Conservation (phyloP, 2,329 filamentous ascomycete species). For the Diaporthe caulivora region DNA sequence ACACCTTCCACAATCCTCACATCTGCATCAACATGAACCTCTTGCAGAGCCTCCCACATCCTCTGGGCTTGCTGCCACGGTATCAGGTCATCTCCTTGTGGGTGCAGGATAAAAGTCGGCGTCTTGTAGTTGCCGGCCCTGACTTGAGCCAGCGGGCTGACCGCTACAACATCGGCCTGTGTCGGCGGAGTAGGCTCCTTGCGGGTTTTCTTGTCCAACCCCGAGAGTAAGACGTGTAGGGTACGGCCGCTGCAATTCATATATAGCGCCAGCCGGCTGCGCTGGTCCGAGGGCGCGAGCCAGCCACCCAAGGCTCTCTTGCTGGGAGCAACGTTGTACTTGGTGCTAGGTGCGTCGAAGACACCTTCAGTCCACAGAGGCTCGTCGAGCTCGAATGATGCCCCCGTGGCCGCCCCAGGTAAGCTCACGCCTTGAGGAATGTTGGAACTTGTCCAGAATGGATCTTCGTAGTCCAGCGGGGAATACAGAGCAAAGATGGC, state of each 20-base stretch:
- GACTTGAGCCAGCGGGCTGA: slow-evolving; percentile 50
- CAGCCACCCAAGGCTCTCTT: slow-evolving; percentile 22
- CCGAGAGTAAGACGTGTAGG: slow-evolving; percentile 45
- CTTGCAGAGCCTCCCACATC: slow-evolving; percentile 41
- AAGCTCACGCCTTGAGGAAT: neutral
- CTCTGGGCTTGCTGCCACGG: slow-evolving; percentile 47
- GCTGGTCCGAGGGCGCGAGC: slow-evolving; percentile 40
- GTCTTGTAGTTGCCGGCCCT: slow-evolving; percentile 45
- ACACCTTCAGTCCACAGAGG: neutral
- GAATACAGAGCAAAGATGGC: slow-evolving; percentile 60
- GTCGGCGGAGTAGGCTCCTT: slow-evolving; percentile 35
- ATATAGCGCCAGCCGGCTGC: slow-evolving; percentile 46
- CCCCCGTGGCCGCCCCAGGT: neutral
- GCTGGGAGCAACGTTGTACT: slow-evolving; percentile 4
- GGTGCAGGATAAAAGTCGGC: slow-evolving; percentile 52
- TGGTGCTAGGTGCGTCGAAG: slow-evolving; percentile 9
- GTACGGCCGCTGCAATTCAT: slow-evolving; percentile 48
- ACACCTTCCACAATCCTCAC: slow-evolving; percentile 23
- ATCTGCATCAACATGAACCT: neutral
- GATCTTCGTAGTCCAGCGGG: slow-evolving; percentile 40
- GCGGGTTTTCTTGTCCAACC: slow-evolving; percentile 39
- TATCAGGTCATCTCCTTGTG: slow-evolving; percentile 49
- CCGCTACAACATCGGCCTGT: slow-evolving; percentile 38
- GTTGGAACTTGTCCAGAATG: slow-evolving; percentile 36
- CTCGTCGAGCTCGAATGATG: neutral